These are phyloP conservation scores for Dicorynia guianensis DNA, from an alignment of 306 rosid species.

Conservation along the genomic window DNA sequence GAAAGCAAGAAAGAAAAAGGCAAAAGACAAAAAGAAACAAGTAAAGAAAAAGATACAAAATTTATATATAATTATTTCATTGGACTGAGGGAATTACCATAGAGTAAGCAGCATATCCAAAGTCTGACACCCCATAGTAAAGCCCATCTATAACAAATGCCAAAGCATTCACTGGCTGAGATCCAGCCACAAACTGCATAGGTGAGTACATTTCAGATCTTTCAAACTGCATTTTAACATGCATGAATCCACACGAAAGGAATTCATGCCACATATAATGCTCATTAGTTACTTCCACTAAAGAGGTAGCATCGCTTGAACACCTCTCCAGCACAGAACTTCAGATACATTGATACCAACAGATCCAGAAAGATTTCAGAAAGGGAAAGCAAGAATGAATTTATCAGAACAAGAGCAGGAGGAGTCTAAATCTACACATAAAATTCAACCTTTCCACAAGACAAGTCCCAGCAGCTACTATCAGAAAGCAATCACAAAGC, in stretches of 20 bases:
- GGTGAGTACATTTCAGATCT: slow-evolving; percentile 37
- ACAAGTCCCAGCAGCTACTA: background rate
- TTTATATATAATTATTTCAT: slow-evolving; percentile 10
- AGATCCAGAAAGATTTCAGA: background rate
- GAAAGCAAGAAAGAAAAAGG: background rate
- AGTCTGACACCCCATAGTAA: slow-evolving; percentile 96
- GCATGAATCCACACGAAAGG: slow-evolving; percentile 31
- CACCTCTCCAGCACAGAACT: slow-evolving; percentile 1
- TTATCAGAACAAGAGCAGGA: background rate
- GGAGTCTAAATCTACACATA: background rate
- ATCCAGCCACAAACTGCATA: slow-evolving; percentile 89
- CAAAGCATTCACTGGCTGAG: slow-evolving; percentile 93
- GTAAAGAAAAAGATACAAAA: slow-evolving; percentile 20
- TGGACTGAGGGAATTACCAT: slow-evolving; percentile 60
- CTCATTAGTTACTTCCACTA: slow-evolving; percentile 8
- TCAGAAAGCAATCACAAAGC: background rate
- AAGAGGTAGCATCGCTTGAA: slow-evolving; percentile 2
- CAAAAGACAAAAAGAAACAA: background rate
- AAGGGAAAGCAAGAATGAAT: background rate
- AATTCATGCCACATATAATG: slow-evolving; percentile 5
- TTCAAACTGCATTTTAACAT: slow-evolving; percentile 26
- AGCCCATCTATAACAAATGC: slow-evolving; percentile 96
- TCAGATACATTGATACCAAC: background rate
- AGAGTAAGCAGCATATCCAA: slow-evolving; percentile 87
- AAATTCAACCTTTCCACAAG: background rate